Base-by-base conservation (phyloP, 2,329 filamentous ascomycete species). In the Fusarium chlamydosporum region DNA sequence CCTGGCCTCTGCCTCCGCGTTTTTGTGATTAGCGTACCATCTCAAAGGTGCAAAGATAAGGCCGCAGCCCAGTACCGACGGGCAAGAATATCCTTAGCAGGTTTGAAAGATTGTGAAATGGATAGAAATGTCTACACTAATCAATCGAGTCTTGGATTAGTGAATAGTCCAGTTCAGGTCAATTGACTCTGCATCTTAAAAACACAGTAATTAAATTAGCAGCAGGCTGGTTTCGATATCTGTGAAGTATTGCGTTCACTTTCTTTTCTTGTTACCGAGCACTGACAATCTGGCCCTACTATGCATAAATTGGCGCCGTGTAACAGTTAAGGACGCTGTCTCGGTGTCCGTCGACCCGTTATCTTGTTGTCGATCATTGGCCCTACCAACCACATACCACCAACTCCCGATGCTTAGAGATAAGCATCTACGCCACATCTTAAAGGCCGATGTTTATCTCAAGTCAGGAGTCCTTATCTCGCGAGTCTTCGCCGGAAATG, bases 391-490 rank as follows among this genome's bases (percentile, higher is more conserved):
- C 61, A 65, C 13, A 53, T 1, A 9, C 12, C 38, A 9, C n/a
- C 23, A 46, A 31, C 41, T 40, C 43, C 12, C 47, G 31, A 2
- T 33, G 41, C 38, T 18, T 11, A 48, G 33, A 69, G 65, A 69
- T 68, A 68, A 68, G 54, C 40, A 55, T 56, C 48, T 35, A 35
- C 34, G 65, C 65, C 61, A 57, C 56, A 33, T 16, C 16, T 6
- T 42, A 6, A 27, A 43, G 27, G 27, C 23, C 26, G 15, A 43
- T n/a, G 37, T 66, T 69, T 3, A 62, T 68, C 65, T 56, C 33
- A 20, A 27, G 20, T 18, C 37, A 33, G 15, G n/a, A 27, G 18
- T 15, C 37, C 61, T 69, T 68, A 68, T 68, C 65, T 66, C 65
- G 65, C 38, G 15, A 43, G 12, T 20, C 9, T 54, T 69, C 40